Base-by-base conservation (phyloP, 805 yeast genomes). In the Zygoascus biomembranicola region DNA sequence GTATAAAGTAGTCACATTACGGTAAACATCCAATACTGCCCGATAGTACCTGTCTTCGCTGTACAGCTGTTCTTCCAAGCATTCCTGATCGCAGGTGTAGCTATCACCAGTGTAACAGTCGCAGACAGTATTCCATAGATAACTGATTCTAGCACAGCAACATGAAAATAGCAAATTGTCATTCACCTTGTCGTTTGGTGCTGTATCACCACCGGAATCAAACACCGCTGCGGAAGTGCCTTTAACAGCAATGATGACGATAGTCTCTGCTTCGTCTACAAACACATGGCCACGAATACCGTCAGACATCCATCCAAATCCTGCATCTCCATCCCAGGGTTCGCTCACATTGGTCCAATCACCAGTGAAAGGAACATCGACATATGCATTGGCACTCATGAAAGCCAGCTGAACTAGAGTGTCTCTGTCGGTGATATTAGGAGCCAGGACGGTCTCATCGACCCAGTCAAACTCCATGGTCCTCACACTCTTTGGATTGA, bases 241-340 rank as follows among this genome's bases (percentile, higher is more conserved):
- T 67, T 94, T 94, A 54, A 89, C 74, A 0, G 95, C 81, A 32
- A 94, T 78, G 1, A 94, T 85, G 14, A 88, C 87, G 0, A 77
- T 70, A 9, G 76, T 66, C 1, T 82, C 76, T 49, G 75, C 77
- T 20, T 73, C 71, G 55, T 79, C 81, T 8, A 81, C 82, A 69
- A 94, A 94, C 0, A 94, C 81, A 66, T 94, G 97, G 2, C 99
- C 99, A 45, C 99, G 75, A 1, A 94, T 69, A 0, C 97, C 97
- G 56, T 79, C 81, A 9, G 75, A 82, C 57, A 81, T 78, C 99
- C 98, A 94, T 2, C 98, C 98, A 66, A 84, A 84, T 16, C 83
- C 80, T 11, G 70, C 61, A n/a, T 78, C 73, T n/a, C 71, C 73
- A 43, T 78, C 67, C 74, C 83, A 87, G 0, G 83, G 82, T 0